Percentiles rank a stretch among this genome's conserved stretches.
Evolutionary conservation across 495 filamentous ascomycete species (phyloP).

Genomic region (Lichenothelia convexa): DNA sequence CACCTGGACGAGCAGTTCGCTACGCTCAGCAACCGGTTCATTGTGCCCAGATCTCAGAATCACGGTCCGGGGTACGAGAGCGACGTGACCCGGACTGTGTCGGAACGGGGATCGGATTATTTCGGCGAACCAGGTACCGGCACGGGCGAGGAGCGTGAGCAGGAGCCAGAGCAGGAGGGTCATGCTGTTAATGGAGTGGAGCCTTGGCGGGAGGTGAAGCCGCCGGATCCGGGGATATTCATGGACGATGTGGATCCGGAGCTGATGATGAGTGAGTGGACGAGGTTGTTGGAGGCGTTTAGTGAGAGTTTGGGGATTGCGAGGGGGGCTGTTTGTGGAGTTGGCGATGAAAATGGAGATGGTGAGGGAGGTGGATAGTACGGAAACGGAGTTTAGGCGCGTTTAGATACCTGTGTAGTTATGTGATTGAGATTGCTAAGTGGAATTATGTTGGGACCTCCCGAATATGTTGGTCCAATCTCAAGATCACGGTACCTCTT

Average conservation of each 20-base stretch:
- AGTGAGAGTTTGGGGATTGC: constrained; percentile 6
- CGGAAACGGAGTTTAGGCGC: too few species aligned
- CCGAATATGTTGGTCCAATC: too few species aligned
- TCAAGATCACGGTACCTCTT: too few species aligned
- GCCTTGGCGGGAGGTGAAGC: too few species aligned
- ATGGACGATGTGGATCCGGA: constrained; percentile 29
- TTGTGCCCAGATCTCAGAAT: constrained; percentile 35
- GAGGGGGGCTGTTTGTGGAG: constrained; percentile 4
- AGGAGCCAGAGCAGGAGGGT: neutral
- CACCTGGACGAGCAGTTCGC: constrained; percentile 30
- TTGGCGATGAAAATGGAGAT: constrained; percentile 5
- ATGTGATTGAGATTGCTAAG: too few species aligned
- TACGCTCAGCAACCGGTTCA: constrained; percentile 36
- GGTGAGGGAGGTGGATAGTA: too few species aligned
- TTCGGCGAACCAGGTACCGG: neutral
- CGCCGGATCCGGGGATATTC: constrained; percentile 31
- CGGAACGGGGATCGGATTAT: constrained; percentile 9
- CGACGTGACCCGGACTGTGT: constrained; percentile 12
- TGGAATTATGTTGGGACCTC: too few species aligned
- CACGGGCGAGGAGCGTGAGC: neutral
- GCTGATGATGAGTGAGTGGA: constrained; percentile 35
- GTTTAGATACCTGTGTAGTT: too few species aligned
- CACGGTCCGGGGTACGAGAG: constrained; percentile 32
- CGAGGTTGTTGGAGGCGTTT: constrained; percentile 25
- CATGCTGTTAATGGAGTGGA: constrained; percentile 4